Percentiles rank a stretch among this genome's conserved stretches.
Conservation (phyloP, 768 basidiomycete species). For the Phlegmacium glaucopus region DNA sequence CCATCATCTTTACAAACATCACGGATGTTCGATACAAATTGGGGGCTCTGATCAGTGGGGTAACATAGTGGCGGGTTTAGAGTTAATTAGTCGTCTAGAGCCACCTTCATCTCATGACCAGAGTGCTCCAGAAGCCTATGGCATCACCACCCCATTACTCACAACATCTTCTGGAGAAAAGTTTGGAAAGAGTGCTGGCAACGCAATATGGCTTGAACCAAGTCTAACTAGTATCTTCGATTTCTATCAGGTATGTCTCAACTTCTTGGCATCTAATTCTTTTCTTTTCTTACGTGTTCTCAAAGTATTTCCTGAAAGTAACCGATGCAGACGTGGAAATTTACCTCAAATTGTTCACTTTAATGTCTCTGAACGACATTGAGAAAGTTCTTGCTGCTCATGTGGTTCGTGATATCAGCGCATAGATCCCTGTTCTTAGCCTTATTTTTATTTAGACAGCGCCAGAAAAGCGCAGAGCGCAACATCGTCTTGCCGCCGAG, state of each 20-base stretch:
- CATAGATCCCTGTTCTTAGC: background rate
- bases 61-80: conserved; percentile 91
- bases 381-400: conserved; percentile 56
- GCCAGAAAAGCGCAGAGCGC: conserved; percentile 45
- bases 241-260: conserved; percentile 81
- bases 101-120: conserved; percentile 6
- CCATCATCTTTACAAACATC: conserved; percentile 60
- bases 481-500: conserved; percentile 47
- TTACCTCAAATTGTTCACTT: conserved; percentile 81
- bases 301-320: conserved; percentile 85
- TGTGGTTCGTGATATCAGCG: conserved; percentile 33
- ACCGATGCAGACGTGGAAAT: conserved; percentile 76
- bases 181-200: conserved; percentile 96
- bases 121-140: conserved; percentile 50
- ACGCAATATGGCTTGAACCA: conserved; percentile 88
- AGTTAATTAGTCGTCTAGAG: conserved; percentile 71
- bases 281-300: background rate
- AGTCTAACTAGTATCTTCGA: conserved; percentile 82
- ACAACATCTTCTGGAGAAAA: conserved; percentile 90
- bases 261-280: background rate
- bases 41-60: conserved; percentile 99
- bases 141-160: conserved; percentile 90
- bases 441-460: conserved; percentile 21
- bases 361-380: conserved; percentile 61
- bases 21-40: conserved; percentile 79